Percentiles rank a stretch among this genome's conserved stretches.
Conservation (phyloP, 176 grass and related monocot genomes). For the Hordeum vulgare region MorexV3_pseudomolecules_assembly NC_058520.1:10422954-10423453, state of each 20-base stretch:
- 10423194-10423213: conserved; percentile 7
- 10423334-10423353: too few relatives aligned
- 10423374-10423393: too few relatives aligned
- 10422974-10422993: neutral
- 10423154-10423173: neutral
- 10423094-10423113: neutral
- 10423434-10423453: too few relatives aligned
- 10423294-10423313: too few relatives aligned
- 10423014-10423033: conserved; percentile 2
- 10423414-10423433: too few relatives aligned
- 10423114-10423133: neutral
- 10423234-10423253: neutral
- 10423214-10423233: neutral
- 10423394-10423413: too few relatives aligned
- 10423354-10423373: too few relatives aligned
- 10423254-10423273: too few relatives aligned
- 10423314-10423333: too few relatives aligned
- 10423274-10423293: too few relatives aligned
- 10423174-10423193: neutral
- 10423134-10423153: conserved; percentile 15
- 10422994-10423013: neutral
- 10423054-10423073: neutral
- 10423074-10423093: neutral
- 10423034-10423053: neutral
- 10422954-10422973: neutral